Evolutionary conservation across 129 eudicot genomes (phyloP).

Genomic region (Chrysanthemum lavandulifolium): DNA sequence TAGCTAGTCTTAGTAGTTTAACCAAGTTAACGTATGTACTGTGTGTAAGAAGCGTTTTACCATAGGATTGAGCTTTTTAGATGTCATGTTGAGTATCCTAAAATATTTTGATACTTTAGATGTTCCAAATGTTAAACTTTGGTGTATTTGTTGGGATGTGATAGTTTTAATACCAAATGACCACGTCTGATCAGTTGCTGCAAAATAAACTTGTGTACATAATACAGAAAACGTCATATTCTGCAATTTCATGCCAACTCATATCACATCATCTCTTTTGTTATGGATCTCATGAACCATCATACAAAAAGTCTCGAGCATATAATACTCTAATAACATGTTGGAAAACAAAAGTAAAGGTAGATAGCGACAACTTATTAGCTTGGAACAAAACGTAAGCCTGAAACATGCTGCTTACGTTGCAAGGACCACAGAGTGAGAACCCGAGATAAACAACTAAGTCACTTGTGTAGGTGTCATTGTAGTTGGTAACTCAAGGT

Average conservation of each 20-base stretch:
- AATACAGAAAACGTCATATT: too few species aligned
- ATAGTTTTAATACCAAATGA: too few species aligned
- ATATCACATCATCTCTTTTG: too few species aligned
- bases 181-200: too few species aligned
- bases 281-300: too few species aligned
- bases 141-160: too few species aligned
- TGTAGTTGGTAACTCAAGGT: neutral
- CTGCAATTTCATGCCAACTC: too few species aligned
- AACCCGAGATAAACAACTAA: neutral
- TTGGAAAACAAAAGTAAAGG: neutral
- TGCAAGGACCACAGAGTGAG: constrained; percentile 9
- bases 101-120: too few species aligned
- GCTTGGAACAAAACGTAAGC: constrained; percentile 22
- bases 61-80: neutral
- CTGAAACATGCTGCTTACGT: constrained; percentile 10
- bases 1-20: constrained; percentile 3
- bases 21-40: constrained; percentile 4
- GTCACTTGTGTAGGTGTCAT: neutral
- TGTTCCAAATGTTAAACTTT: too few species aligned
- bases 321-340: neutral
- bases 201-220: too few species aligned
- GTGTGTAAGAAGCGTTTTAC: constrained; percentile 4
- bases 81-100: too few species aligned
- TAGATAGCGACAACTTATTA: constrained; percentile 15
- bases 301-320: neutral